A percentile compares a stretch with the other conserved stretches of the same genome.
Evolutionary conservation across 306 rosid genomes (phyloP).

Genomic region (Cucumis sativus): DNA sequence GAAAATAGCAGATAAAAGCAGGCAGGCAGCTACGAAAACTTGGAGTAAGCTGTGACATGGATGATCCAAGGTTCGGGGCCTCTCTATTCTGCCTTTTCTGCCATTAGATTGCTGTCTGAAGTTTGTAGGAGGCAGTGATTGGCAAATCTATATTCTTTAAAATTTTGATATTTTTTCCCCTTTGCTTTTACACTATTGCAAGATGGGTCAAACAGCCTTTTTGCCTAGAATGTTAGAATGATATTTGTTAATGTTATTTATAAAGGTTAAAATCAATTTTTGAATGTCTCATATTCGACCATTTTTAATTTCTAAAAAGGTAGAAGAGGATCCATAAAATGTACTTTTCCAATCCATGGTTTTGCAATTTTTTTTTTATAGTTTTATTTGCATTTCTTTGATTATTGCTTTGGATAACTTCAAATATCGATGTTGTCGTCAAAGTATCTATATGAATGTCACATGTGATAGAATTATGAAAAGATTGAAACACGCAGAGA

Average conservation of each 20-base stretch:
- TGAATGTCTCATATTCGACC: background rate
- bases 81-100: constrained; percentile 19
- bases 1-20: constrained; percentile 38
- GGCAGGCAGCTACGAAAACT: constrained; percentile 24
- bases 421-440: background rate
- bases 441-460: background rate
- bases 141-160: constrained; percentile 12
- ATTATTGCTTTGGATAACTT: background rate
- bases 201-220: constrained; percentile 7
- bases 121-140: constrained; percentile 32
- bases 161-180: background rate
- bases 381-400: background rate
- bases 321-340: background rate
- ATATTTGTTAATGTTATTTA: constrained; percentile 7
- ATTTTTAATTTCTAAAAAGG: background rate
- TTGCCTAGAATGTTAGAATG: constrained; percentile 6
- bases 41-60: constrained; percentile 23
- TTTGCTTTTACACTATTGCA: background rate
- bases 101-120: constrained; percentile 26
- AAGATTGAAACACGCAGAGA: background rate
- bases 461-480: background rate
- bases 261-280: background rate
- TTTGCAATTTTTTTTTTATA: background rate
- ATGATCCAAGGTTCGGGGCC: constrained; percentile 12
- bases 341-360: background rate